These are phyloP conservation scores for Stagonosporopsis vannaccii DNA, from an alignment of 2,329 filamentous ascomycete genomes.

Conservation along the genomic window DNA sequence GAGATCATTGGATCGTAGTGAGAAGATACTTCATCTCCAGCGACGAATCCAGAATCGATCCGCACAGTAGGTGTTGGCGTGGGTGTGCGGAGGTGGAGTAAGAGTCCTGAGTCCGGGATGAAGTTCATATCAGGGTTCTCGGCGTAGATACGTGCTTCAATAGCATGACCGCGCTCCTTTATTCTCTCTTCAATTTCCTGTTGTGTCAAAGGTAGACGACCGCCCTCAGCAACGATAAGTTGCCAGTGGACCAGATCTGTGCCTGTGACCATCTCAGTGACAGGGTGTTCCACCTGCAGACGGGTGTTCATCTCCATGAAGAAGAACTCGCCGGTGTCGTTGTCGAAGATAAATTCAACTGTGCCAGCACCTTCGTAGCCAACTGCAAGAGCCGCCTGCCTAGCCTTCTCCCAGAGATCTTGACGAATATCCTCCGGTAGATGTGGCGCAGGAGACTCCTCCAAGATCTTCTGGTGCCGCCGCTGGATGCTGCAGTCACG, in stretches of 20 bases:
- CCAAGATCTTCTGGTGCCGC: slow-evolving; percentile 71
- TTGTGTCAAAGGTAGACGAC: slow-evolving; percentile 71
- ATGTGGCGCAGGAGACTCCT: slow-evolving; percentile 71
- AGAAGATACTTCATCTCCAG: slow-evolving; percentile 90
- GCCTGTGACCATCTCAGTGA: slow-evolving; percentile 80
- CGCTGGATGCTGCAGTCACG: slow-evolving; percentile 72
- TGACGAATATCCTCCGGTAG: slow-evolving; percentile 65
- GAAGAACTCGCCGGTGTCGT: slow-evolving; percentile 70
- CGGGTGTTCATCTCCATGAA: slow-evolving; percentile 81
- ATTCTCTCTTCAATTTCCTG: slow-evolving; percentile 74
- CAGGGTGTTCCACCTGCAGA: slow-evolving; percentile 95
- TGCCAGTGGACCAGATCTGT: slow-evolving; percentile 94
- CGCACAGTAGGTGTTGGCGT: slow-evolving; percentile 74
- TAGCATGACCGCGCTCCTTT: slow-evolving; percentile 78
- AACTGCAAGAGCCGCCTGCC: slow-evolving; percentile 68
- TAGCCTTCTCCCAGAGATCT: slow-evolving; percentile 70
- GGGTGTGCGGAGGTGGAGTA: slow-evolving; percentile 83
- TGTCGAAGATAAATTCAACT: slow-evolving; percentile 74
- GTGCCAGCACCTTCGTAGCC: slow-evolving; percentile 72
- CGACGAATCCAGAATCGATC: slow-evolving; percentile 90
- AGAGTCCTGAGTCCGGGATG: slow-evolving; percentile 88
- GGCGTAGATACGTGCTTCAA: slow-evolving; percentile 96
- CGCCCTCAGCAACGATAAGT: slow-evolving; percentile 80
- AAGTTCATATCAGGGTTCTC: slow-evolving; percentile 93
- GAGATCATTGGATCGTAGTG: slow-evolving; percentile 99